Percentiles rank a stretch among this genome's conserved stretches.
Conservation (phyloP, 192 early-diverging fungal species). For the Piromyces finnis region DNA sequence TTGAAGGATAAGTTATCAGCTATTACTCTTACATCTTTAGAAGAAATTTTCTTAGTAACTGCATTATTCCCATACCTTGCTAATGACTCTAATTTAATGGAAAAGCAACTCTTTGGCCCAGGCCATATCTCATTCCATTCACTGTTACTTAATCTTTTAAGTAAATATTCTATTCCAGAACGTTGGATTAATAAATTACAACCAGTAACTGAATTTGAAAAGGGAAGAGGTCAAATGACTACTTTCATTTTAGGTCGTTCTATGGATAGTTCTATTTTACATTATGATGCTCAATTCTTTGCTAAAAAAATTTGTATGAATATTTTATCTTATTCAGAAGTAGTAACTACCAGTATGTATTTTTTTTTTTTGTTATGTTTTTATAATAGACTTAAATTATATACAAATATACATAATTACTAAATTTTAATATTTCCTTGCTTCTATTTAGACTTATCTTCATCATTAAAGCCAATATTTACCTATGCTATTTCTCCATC, state of each 20-base stretch:
- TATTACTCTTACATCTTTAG: slow-evolving; percentile 18
- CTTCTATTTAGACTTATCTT: not conserved
- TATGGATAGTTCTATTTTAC: slow-evolving; percentile 4
- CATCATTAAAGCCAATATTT: not conserved
- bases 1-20: slow-evolving; percentile 20
- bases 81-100: slow-evolving; percentile 9
- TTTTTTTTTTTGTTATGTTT: not conserved
- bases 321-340: slow-evolving; percentile 29
- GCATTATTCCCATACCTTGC: slow-evolving; percentile 15
- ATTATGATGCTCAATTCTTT: slow-evolving; percentile 17
- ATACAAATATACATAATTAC: too few species aligned
- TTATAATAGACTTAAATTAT: not conserved
- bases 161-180: slow-evolving; percentile 15
- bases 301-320: slow-evolving; percentile 26
- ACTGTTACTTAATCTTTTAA: slow-evolving; percentile 14
- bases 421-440: too few species aligned
- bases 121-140: slow-evolving; percentile 23
- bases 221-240: slow-evolving; percentile 1
- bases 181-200: slow-evolving; percentile 14
- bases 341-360: slow-evolving; percentile 9
- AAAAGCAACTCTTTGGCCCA: slow-evolving; percentile 6
- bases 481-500: not conserved
- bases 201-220: slow-evolving; percentile 12
- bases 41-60: slow-evolving; percentile 27
- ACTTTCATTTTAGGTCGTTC: slow-evolving; percentile 5